A percentile compares a stretch with the other conserved stretches of the same genome.
Conservation (phyloP, 208 protist species). For the Acanthamoeba sp. region DNA sequence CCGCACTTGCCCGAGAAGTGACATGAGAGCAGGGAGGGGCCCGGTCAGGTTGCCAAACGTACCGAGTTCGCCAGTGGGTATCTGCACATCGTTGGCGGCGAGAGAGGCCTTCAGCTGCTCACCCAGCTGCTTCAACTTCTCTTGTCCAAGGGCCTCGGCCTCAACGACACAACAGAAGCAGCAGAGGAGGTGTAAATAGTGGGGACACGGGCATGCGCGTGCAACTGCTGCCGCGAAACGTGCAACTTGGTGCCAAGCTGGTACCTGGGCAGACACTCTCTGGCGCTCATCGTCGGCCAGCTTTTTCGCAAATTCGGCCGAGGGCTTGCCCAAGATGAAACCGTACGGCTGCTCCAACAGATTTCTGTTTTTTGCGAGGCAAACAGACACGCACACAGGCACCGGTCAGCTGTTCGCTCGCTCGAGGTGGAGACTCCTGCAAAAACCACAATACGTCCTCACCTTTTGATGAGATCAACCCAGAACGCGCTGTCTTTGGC, state of each 20-base stretch:
- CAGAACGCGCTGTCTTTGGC: conserved; percentile 70
- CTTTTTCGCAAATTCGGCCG: conserved; percentile 43
- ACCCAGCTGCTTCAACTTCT: conserved; percentile 60
- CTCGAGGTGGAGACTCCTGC: not conserved
- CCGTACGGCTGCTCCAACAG: conserved; percentile 67
- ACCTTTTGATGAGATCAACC: conserved; percentile 65
- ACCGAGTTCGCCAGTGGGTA: conserved; percentile 48
- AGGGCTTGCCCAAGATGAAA: conserved; percentile 60
- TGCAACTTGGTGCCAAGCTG: not conserved
- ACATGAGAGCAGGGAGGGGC: not conserved
- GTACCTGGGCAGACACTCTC: conserved; percentile 63
- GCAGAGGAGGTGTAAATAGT: no score
- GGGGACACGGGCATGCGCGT: no score
- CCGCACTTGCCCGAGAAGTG: no score
- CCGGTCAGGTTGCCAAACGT: not conserved
- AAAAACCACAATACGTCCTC: no score
- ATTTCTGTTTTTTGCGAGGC: not conserved
- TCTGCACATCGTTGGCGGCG: conserved; percentile 56
- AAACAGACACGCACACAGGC: not conserved
- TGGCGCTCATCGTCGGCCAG: conserved; percentile 24
- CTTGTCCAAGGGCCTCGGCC: conserved; percentile 62
- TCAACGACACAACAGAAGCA: not conserved
- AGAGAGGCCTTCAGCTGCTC: conserved; percentile 36
- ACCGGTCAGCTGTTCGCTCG: no score
- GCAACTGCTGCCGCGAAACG: not conserved